A percentile compares a stretch with the other conserved stretches of the same genome.
Evolutionary conservation across 2,329 filamentous ascomycete species (phyloP).

Genomic region (Fusarium acutatum): DNA sequence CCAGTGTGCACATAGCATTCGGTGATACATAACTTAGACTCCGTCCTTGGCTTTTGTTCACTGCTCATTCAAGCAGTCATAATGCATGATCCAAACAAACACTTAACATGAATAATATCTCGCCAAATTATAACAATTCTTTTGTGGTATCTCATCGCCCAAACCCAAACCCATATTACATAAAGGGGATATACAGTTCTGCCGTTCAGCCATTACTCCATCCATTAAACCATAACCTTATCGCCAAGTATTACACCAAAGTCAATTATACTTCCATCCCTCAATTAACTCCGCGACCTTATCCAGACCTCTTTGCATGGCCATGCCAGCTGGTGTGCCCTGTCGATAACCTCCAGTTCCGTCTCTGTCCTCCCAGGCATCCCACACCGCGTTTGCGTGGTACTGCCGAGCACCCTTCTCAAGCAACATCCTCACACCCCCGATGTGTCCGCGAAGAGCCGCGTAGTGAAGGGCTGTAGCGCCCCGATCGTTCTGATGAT

Average conservation of each 20-base stretch:
- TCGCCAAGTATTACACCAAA: conserved; percentile 2
- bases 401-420: conserved; percentile 40
- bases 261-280: conserved; percentile 39
- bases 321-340: conserved; percentile 41
- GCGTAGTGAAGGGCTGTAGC: conserved; percentile 43
- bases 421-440: conserved; percentile 33
- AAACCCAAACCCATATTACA: not conserved
- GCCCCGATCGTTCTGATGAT: conserved; percentile 40
- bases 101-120: not conserved
- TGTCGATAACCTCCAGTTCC: conserved; percentile 37
- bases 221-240: conserved; percentile 9
- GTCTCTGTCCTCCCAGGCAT: conserved; percentile 42
- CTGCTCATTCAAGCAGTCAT: not conserved
- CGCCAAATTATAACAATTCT: conserved; percentile 12
- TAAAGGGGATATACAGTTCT: conserved; percentile 16
- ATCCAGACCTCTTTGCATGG: conserved; percentile 38
- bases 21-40: not conserved
- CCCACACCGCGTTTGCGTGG: conserved; percentile 42
- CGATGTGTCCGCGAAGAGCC: conserved; percentile 39
- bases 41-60: not conserved
- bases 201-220: conserved; percentile 17
- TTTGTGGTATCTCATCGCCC: conserved; percentile 34
- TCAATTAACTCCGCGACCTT: conserved; percentile 43
- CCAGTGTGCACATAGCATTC: not conserved
- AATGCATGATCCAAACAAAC: not conserved